A percentile compares a stretch with the other conserved stretches of the same genome.
Evolutionary conservation across 352 stramenopile species (phyloP).

Genomic region (Pythium dissotocum): DNA sequence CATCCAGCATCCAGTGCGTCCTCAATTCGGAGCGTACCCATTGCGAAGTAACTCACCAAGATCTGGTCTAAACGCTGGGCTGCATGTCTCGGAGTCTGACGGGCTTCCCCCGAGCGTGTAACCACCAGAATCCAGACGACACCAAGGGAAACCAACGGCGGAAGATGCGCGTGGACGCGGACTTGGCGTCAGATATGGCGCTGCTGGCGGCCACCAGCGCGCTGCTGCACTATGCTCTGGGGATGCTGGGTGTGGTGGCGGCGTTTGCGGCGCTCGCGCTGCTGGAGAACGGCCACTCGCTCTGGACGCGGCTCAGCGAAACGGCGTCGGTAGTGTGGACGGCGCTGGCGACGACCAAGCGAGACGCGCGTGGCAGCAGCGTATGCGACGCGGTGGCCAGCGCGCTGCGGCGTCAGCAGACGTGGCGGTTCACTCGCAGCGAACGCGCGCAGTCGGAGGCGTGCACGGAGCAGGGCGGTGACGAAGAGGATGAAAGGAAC

Average conservation of each 20-base stretch:
- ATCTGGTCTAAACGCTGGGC: not conserved
- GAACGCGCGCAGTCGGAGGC: constrained; percentile 12
- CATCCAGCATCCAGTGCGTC: not conserved
- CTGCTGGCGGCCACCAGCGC: constrained; percentile 54
- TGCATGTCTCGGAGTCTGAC: constrained; percentile 4
- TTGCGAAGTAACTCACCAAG: constrained; percentile 21
- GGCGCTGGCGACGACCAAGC: not conserved
- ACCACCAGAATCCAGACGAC: not conserved
- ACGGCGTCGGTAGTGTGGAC: not conserved
- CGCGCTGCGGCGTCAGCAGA: constrained; percentile 18
- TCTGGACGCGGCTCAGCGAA: not conserved
- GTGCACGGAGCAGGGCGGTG: constrained; percentile 11
- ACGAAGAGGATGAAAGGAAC: constrained; percentile 2
- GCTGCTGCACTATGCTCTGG: constrained; percentile 68
- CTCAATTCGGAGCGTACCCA: not conserved
- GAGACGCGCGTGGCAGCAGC: not conserved
- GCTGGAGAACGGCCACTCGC: constrained; percentile 15
- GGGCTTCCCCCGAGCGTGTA: not conserved
- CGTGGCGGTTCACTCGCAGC: constrained; percentile 16
- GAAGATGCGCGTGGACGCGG: constrained; percentile 25
- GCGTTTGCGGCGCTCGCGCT: constrained; percentile 34
- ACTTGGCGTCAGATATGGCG: constrained; percentile 55
- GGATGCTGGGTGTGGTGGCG: constrained; percentile 47
- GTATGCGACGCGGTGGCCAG: not conserved
- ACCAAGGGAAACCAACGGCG: not conserved